phyloP scores from a whole-genome alignment of 2,329 filamentous ascomycete species.

The Didymella segeticola region DNA sequence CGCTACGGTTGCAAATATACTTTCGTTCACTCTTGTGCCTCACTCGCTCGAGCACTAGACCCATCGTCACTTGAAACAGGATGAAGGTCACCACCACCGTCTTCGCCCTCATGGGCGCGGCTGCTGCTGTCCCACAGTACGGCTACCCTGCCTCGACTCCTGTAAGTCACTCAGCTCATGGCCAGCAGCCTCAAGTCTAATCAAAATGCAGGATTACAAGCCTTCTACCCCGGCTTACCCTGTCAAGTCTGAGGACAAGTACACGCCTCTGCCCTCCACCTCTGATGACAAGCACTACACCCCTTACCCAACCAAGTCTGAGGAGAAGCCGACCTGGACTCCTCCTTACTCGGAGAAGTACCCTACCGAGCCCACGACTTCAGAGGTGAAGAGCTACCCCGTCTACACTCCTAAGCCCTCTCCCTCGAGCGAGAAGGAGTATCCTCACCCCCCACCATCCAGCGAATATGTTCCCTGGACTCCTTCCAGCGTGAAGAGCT shows the following conservation, averaged over 20 bases:
- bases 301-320: neutral
- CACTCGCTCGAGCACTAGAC: slow-evolving; percentile 20
- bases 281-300: slow-evolving; percentile 5
- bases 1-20: slow-evolving; percentile 47
- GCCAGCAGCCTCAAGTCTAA: neutral
- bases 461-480: neutral
- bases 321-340: neutral
- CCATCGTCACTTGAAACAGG: slow-evolving; percentile 24
- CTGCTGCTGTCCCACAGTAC: slow-evolving; percentile 29
- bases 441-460: neutral
- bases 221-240: neutral
- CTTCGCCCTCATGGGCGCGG: slow-evolving; percentile 43
- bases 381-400: slow-evolving; percentile 1
- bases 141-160: slow-evolving; percentile 5
- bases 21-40: slow-evolving; percentile 35
- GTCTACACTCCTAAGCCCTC: neutral
- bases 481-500: slow-evolving; percentile 3
- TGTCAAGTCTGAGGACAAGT: neutral
- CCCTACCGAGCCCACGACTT: neutral
- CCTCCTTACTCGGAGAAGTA: neutral
- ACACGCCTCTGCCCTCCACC: no score
- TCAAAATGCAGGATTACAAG: neutral
- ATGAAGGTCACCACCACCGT: slow-evolving; percentile 42
- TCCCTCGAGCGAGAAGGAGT: neutral
- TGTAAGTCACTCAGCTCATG: neutral